Percentiles rank a stretch among this genome's conserved stretches.
Evolutionary conservation across 2,329 filamentous ascomycete genomes (phyloP).

Genomic region (Botrytis cinerea): DNA sequence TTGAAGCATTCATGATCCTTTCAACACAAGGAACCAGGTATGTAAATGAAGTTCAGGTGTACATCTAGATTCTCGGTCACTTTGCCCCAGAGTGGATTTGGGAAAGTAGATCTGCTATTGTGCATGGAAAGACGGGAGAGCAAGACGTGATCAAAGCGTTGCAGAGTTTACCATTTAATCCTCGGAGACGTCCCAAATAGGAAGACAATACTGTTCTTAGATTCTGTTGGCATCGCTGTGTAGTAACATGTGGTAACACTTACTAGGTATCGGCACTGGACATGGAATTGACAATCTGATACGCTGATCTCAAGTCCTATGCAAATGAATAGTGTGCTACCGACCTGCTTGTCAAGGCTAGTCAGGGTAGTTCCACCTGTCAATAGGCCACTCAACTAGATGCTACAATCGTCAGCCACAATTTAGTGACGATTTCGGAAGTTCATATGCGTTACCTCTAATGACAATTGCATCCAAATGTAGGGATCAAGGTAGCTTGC

Average conservation of each 20-base stretch:
- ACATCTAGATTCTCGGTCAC: slow-evolving; percentile 13
- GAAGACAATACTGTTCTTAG: not conserved
- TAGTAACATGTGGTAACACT: not conserved
- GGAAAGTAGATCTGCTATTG: slow-evolving; percentile 9
- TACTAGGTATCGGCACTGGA: not conserved
- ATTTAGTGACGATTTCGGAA: not conserved
- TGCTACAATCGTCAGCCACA: not conserved
- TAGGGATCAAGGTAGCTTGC: not conserved
- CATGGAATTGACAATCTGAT: not conserved
- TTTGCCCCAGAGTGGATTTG: slow-evolving; percentile 4
- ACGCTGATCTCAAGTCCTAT: not conserved
- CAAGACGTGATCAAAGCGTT: slow-evolving; percentile 3
- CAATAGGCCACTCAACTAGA: not conserved
- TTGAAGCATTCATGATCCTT: slow-evolving; percentile 12
- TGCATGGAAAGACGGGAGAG: slow-evolving; percentile 15
- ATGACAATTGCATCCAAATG: not conserved
- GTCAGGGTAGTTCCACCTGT: not conserved
- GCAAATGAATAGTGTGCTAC: not conserved
- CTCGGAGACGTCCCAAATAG: not conserved
- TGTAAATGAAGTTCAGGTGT: slow-evolving; percentile 7
- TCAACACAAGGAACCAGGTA: slow-evolving; percentile 3
- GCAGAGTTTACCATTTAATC: not conserved
- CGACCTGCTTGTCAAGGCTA: not conserved
- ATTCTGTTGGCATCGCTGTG: not conserved
- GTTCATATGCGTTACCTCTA: not conserved